Percentiles rank a stretch among this genome's conserved stretches.
Conservation (phyloP, 164 flowering plant genomes). For the Vitis rotundifolia region DNA sequence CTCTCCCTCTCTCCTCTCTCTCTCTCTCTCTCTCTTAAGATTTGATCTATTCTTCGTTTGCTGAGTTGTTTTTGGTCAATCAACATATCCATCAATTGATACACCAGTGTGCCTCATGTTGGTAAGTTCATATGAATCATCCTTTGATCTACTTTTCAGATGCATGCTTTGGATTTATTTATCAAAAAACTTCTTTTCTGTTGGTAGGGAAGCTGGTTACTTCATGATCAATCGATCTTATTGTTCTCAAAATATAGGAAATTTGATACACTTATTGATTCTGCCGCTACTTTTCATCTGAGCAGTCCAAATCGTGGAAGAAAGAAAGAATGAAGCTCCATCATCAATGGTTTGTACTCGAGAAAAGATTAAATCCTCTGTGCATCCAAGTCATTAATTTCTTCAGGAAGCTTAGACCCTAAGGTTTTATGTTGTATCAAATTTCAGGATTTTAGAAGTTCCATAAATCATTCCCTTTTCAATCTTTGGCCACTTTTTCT, state of each 20-base stretch:
- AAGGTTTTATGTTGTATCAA: neutral
- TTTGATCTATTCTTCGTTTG: too few relatives aligned
- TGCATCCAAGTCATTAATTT: too few relatives aligned
- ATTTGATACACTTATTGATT: neutral
- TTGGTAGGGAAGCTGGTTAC: neutral
- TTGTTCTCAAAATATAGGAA: neutral
- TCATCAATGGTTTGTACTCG: conserved; percentile 2
- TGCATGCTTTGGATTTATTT: neutral
- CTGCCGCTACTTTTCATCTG: neutral
- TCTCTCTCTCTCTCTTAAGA: too few relatives aligned
- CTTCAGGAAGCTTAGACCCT: too few relatives aligned
- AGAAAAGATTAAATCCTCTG: too few relatives aligned
- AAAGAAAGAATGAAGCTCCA: neutral
- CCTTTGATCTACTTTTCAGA: neutral
- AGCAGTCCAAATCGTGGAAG: neutral
- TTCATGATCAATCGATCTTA: neutral
- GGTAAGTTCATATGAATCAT: too few relatives aligned
- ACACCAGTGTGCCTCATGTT: too few relatives aligned
- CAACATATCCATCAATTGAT: too few relatives aligned
- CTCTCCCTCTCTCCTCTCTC: conserved; percentile 1
- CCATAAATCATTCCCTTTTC: neutral
- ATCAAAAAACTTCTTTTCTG: neutral
- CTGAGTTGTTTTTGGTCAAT: too few relatives aligned
- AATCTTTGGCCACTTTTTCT: neutral
- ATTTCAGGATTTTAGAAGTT: neutral